Base-by-base conservation (phyloP, 495 filamentous ascomycete genomes). In the Aspergillus hancockii region DNA sequence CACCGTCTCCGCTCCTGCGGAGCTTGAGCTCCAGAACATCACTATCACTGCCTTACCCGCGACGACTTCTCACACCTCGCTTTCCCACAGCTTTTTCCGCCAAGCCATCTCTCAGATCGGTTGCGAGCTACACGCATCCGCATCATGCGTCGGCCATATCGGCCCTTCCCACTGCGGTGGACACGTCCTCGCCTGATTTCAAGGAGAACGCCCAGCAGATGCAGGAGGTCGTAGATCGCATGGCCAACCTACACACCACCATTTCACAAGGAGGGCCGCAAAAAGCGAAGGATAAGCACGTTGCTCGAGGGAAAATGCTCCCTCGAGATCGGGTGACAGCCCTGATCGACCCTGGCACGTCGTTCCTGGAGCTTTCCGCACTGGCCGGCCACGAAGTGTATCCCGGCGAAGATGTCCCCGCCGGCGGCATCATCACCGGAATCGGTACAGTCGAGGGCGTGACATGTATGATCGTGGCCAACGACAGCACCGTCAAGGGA, bases 401-500 rank as follows among this genome's bases (percentile, higher is more conserved):
- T 68, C 85, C 85, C 0, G 90, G 87, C 30, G 93, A 94, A 57
- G 89, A 92, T n/a, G 87, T 92, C 0, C 88, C 88, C 0, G 89
- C 91, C 4, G 95, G 90, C 12, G 94, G 92, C 2, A 95, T 98
- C 57, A 91, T 98, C 49, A 95, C 94, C 0, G 94, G 94, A 0
- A 86, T 98, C 54, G 94, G 95, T 1, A 90, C 87, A 1, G 89
- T 98, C 3, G 87, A 93, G 64, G 94, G 95, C 1, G 92, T 96
- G 8, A 87, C 85, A 19, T 97, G 95, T 67, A 88, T 98, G 79
- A 90, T 98, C 61, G 90, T 98, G 49, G 94, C 92, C 25, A 98
- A 98, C 66, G 94, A 98, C 69, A 93, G 90, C 79, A 98, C 94
- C 14, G 94, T 97, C 61, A 98, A 98, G 76, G 94, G 95, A n/a